Evolutionary conservation across 2,329 filamentous ascomycete genomes (phyloP), one percentile per base, ranked within the genome.

Genomic region (Alternaria sp.): DNA sequence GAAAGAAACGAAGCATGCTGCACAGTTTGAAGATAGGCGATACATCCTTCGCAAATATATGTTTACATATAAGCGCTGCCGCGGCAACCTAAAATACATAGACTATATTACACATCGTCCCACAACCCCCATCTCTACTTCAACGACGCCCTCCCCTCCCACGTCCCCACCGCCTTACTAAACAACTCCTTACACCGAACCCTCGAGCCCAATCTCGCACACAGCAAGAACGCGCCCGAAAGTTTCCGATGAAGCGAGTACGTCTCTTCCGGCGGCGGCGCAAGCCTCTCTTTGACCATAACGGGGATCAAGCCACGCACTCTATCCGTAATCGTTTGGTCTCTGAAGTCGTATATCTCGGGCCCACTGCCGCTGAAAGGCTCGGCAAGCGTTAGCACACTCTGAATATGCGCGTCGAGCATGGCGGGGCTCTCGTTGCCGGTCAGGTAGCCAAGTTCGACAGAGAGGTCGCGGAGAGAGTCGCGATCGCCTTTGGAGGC

Each of bases 301-400:
- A 97, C 84, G 15, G 96, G 96, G 69, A 99, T 98, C 57, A 97
- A 86, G 4, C 85, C 87, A 74, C 94, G 90, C 61, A 99, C 95
- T 47, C 96, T 87, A 75, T 98, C 94, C 1, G 96, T 99, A 70
- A 99, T 98, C 2, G 95, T 99, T 84, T 99, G 96, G 74, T 95
- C 89, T 63, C 88, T 84, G 80, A 99, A 99, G 78, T 99, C 93
- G 79, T 99, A 99, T 0, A 96, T 81, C 54, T 91, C 90, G 0
- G 93, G 92, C 0, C 93, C 92, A n/a, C 69, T 71, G 1, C 84
- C 86, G 4, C 85, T 85, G 81, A 98, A 99, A 0, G 96, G 96
- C 79, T 99, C 96, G 0, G 95, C 94, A 1, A 99, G 88, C 0
- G 94, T 97, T 50, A 97, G 83, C 26, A 99, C 90, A 1, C 92